Evolutionary conservation across 2,329 filamentous ascomycete genomes (phyloP), one percentile per base, ranked within the genome.

Genomic region (Cercospora sp.): DNA sequence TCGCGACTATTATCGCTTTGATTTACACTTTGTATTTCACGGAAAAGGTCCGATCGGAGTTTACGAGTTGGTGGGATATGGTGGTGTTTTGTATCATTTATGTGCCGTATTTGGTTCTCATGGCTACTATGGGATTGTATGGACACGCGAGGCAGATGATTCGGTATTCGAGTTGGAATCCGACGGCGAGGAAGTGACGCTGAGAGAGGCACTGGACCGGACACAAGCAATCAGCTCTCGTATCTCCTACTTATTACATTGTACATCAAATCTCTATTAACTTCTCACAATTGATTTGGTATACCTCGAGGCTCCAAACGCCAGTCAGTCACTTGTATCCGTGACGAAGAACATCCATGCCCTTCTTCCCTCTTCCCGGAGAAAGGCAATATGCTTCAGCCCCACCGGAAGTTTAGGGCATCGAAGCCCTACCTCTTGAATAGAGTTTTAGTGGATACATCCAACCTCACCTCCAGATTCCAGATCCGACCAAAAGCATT

Each of bases 1-100:
- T 75, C 65, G 70, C 71, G 16, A 77, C 72, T 30, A 81, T 83
- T 10, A 72, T 82, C 10, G 82, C 81, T 53, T 71, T 84, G 6
- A 64, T 84, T 20, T 78, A 78, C 3, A 84, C 83, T 3, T 76
- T 84, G 5, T 82, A 78, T 72, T 83, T 84, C 65, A 84, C 83
- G 2, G 79, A 81, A 58, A 77, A 78, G 33, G 80, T 83, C 20
- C 78, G 82, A 55, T 83, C 81, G 1, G 83, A 84, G 69, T 84
- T 84, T 66, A 79, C 82, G 1, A 77, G 73, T 1, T 75, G 77
- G 67, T 76, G 76, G 66, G 79, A 79, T 73, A 82, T 84, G 72
- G 68, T 79, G 2, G 68, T 80, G 16, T 84, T 84, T 66, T 80
- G 80, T 1, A 71, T 80, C 20, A 73, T 78, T 1, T 84, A 84